phyloP scores from a whole-genome alignment of 352 stramenopile species.

The Globisporangium paroecandrum region DNA sequence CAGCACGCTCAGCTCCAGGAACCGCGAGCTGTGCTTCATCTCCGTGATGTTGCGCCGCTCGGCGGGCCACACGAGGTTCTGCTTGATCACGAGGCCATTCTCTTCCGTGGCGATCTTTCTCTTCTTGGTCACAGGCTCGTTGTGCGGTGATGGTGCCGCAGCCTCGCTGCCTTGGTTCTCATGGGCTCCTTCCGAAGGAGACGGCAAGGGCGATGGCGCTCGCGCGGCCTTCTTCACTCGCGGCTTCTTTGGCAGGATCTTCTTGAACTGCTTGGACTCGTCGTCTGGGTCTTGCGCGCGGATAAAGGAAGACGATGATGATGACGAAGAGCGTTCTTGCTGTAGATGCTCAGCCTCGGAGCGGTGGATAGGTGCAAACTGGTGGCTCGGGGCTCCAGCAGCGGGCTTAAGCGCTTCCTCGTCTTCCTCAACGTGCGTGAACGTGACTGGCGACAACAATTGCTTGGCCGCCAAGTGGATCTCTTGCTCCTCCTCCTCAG shows the following conservation, averaged over 20 bases:
- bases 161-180: not conserved
- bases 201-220: not conserved
- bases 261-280: constrained; percentile 1
- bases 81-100: constrained; percentile 26
- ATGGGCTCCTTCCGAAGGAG: not conserved
- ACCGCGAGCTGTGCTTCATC: constrained; percentile 37
- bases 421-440: constrained; percentile 13
- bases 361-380: constrained; percentile 8
- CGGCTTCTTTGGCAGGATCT: constrained; percentile 16
- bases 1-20: constrained; percentile 25
- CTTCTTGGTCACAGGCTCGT: constrained; percentile 13
- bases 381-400: not conserved
- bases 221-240: constrained; percentile 13
- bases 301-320: constrained; percentile 8
- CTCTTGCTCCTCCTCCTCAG: constrained; percentile 19
- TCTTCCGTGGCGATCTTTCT: constrained; percentile 13
- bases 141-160: not conserved
- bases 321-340: not conserved
- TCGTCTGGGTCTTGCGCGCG: constrained; percentile 1
- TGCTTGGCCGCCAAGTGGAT: constrained; percentile 22
- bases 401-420: constrained; percentile 4
- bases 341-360: not conserved
- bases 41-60: constrained; percentile 40
- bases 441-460: constrained; percentile 19
- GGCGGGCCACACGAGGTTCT: constrained; percentile 35